These are phyloP conservation scores for Ballota nigra DNA, from an alignment of 257 asterid species.

Conservation along the genomic window DNA sequence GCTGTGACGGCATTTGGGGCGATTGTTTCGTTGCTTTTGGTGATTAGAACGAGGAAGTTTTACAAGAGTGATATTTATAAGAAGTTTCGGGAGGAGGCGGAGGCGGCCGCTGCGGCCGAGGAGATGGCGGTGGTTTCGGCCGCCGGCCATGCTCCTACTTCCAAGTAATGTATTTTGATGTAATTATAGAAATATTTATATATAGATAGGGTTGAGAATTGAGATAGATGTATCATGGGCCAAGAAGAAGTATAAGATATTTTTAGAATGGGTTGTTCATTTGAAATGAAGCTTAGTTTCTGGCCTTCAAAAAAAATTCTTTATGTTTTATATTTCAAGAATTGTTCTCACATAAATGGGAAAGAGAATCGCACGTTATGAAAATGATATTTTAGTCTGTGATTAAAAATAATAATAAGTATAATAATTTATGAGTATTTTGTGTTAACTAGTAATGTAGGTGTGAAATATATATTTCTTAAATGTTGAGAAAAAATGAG, in stretches of 20 bases:
- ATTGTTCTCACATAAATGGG: not conserved
- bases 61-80: constrained; percentile 72
- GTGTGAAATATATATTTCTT: too few relatives aligned
- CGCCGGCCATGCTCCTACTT: constrained; percentile 16
- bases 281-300: not conserved
- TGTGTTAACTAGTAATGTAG: too few relatives aligned
- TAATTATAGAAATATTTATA: not conserved
- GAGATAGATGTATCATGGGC: not conserved
- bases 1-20: constrained; percentile 65
- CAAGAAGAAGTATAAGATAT: not conserved
- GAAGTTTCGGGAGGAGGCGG: constrained; percentile 47
- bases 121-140: constrained; percentile 30
- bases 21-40: constrained; percentile 51
- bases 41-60: constrained; percentile 60
- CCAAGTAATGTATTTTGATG: not conserved
- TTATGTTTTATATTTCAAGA: too few relatives aligned
- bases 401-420: too few relatives aligned
- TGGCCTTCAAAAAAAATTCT: too few relatives aligned
- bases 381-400: too few relatives aligned
- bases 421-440: too few relatives aligned
- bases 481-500: too few relatives aligned
- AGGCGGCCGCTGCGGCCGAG: constrained; percentile 27
- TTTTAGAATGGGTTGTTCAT: not conserved
- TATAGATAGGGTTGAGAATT: constrained; percentile 5
- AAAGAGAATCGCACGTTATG: not conserved